Evolutionary conservation across 2,329 filamentous ascomycete genomes (phyloP).

Genomic region (Phialocephala sp.): DNA sequence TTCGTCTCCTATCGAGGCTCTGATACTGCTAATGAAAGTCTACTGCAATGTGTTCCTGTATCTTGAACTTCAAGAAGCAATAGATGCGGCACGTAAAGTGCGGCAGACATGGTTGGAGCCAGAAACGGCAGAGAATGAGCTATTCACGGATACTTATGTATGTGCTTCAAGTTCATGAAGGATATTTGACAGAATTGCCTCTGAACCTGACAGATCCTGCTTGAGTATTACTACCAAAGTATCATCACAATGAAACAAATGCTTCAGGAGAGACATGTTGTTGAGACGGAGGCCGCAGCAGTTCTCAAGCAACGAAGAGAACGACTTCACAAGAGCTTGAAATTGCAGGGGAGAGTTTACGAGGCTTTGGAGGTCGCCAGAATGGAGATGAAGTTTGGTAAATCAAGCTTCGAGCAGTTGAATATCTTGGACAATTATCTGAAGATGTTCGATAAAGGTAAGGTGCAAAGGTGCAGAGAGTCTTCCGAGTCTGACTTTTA

Average conservation of each 20-base stretch:
- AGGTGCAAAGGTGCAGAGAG: background rate
- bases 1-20: slow-evolving; percentile 4
- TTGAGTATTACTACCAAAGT: slow-evolving; percentile 3
- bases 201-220: background rate
- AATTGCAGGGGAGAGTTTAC: background rate
- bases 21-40: slow-evolving; percentile 1
- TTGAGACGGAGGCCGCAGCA: background rate
- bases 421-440: background rate
- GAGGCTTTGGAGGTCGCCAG: slow-evolving; percentile 1
- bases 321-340: slow-evolving; percentile 1
- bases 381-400: slow-evolving; percentile 6
- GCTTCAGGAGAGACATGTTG: background rate
- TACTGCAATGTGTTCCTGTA: slow-evolving; percentile 1
- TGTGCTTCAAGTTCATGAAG: background rate
- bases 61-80: slow-evolving; percentile 4
- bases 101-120: background rate
- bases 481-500: background rate
- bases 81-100: slow-evolving; percentile 1
- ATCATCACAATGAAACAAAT: slow-evolving; percentile 5
- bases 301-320: slow-evolving; percentile 2
- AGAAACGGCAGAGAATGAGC: background rate
- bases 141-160: slow-evolving; percentile 4
- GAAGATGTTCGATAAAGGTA: background rate
- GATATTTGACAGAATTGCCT: background rate
- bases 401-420: background rate